Percentiles rank a stretch among this genome's conserved stretches.
phyloP scores from a whole-genome alignment of 1,284 basidiomycete species.

The Rhodotorula sp. region DNA sequence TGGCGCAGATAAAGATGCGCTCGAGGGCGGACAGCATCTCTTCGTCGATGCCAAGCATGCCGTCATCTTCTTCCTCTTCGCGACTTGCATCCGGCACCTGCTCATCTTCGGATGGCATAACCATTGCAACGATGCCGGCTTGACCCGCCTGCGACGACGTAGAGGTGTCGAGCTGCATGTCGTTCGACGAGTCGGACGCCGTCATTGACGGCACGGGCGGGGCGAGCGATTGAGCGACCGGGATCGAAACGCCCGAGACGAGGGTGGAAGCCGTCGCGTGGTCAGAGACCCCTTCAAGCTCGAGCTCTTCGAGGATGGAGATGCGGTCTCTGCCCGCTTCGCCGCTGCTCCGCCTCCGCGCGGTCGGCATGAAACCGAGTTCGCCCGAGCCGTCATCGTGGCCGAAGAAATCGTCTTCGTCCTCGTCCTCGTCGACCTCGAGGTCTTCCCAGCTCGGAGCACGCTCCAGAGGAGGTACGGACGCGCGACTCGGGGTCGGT shows the following conservation, averaged over 20 bases:
- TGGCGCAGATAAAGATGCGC: constrained; percentile 88
- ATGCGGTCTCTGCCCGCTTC: not conserved
- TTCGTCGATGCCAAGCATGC: constrained; percentile 47
- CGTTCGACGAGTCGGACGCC: not conserved
- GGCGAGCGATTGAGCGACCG: not conserved
- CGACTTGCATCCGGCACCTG: not conserved
- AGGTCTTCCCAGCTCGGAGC: constrained; percentile 12
- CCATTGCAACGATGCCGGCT: too few species aligned
- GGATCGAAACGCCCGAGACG: not conserved
- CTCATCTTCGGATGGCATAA: not conserved
- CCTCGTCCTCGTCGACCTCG: constrained; percentile 5
- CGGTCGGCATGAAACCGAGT: not conserved
- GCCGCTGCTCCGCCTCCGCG: constrained; percentile 6
- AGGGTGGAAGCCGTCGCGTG: not conserved
- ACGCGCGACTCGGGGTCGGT: not conserved
- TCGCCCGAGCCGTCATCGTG: constrained; percentile 14
- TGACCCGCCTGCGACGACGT: not conserved
- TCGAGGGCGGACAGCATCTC: constrained; percentile 80
- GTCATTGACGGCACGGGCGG: not conserved
- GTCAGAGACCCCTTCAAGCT: not conserved
- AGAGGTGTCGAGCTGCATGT: constrained; percentile 28
- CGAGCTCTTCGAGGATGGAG: constrained; percentile 7
- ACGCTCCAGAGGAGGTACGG: constrained; percentile 1
- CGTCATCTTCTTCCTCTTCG: constrained; percentile 3
- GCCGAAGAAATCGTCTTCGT: constrained; percentile 10